Evolutionary conservation across 2,329 filamentous ascomycete genomes (phyloP).

Genomic region (Monosporascus sp.): DNA sequence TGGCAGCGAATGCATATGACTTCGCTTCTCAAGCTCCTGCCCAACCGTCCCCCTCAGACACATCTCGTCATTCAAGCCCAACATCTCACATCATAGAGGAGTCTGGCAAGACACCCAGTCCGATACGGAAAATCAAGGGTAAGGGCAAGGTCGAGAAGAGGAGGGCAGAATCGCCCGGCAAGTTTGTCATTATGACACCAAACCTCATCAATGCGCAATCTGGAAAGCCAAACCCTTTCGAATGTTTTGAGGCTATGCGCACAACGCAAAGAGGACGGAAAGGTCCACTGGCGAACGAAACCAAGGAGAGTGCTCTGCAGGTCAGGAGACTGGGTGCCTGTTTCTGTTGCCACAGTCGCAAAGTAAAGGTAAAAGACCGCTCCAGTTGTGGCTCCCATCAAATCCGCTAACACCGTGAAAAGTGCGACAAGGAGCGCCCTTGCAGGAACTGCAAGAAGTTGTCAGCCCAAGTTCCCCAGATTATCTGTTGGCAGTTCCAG

Average conservation of each 20-base stretch:
- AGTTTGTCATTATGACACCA: constrained; percentile 52
- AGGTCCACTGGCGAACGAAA: constrained; percentile 49
- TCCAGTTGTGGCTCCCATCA: neutral
- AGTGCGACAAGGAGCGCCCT: constrained; percentile 48
- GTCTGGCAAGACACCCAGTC: constrained; percentile 21
- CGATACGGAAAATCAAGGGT: constrained; percentile 38
- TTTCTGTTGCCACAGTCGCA: constrained; percentile 55
- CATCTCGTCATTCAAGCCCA: constrained; percentile 23
- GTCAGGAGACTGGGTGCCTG: constrained; percentile 51
- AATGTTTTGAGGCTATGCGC: constrained; percentile 50
- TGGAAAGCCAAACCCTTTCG: constrained; percentile 46
- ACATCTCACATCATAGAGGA: constrained; percentile 21
- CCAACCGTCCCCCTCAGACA: constrained; percentile 13
- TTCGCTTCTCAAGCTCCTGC: constrained; percentile 25
- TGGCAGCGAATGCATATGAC: constrained; percentile 29
- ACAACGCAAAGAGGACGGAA: constrained; percentile 51
- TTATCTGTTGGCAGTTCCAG: constrained; percentile 55
- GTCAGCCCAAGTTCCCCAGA: constrained; percentile 43
- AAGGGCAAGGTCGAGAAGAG: constrained; percentile 41
- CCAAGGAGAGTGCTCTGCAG: constrained; percentile 49
- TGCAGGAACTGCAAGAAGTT: constrained; percentile 54
- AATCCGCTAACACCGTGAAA: neutral
- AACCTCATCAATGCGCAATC: constrained; percentile 47
- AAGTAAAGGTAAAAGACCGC: constrained; percentile 40
- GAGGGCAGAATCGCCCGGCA: constrained; percentile 35